Conservation (phyloP, 257 asterid species). For the Ocimum tenuiflorum region DNA sequence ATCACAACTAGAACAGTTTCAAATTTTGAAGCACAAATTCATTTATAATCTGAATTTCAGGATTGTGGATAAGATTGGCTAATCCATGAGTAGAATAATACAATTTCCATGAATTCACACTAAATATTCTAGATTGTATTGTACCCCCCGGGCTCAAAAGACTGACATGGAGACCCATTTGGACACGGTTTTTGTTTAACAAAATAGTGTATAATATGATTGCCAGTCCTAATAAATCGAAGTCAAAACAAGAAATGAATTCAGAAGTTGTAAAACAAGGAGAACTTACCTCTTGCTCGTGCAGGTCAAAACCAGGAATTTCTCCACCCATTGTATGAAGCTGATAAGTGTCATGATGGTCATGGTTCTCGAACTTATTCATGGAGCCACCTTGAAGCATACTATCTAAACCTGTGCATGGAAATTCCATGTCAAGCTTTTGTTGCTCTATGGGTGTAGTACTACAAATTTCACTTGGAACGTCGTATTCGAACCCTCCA, state of each 20-base stretch:
- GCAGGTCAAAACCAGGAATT: conserved; percentile 31
- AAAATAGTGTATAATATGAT: not conserved
- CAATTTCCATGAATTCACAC: not conserved
- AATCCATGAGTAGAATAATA: no score
- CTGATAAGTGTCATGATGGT: conserved; percentile 31
- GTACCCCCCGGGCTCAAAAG: not conserved
- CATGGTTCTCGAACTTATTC: conserved; percentile 29
- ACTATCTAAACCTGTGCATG: conserved; percentile 21
- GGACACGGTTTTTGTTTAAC: not conserved
- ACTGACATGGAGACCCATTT: not conserved
- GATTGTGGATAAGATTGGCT: not conserved
- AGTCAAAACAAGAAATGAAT: not conserved
- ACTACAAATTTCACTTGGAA: conserved; percentile 23
- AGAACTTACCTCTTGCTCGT: conserved; percentile 50
- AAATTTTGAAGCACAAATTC: not conserved
- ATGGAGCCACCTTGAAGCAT: conserved; percentile 32
- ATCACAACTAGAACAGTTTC: not conserved
- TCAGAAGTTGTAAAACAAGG: not conserved
- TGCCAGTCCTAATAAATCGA: not conserved
- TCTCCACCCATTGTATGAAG: conserved; percentile 37
- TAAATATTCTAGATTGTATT: not conserved
- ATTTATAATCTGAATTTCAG: no score
- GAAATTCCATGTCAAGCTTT: conserved; percentile 22
- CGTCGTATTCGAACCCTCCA: conserved; percentile 26
- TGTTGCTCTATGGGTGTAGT: conserved; percentile 30